A percentile compares a stretch with the other conserved stretches of the same genome.
These are phyloP conservation scores for Arachnomyces sp. DNA, from an alignment of 2,329 filamentous ascomycete species.

Conservation along the genomic window DNA sequence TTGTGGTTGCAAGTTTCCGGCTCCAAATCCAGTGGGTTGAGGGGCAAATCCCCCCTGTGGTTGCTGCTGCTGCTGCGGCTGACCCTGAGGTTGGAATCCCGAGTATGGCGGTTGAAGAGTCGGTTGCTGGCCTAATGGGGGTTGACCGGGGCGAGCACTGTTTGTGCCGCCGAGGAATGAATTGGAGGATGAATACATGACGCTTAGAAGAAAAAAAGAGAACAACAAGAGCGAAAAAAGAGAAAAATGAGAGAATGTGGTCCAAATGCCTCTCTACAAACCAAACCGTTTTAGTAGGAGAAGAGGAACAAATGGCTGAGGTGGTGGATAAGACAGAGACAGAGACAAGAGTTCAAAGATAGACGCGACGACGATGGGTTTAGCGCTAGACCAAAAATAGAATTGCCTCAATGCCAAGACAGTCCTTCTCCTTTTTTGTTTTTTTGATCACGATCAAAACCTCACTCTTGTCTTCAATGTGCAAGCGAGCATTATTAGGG, in stretches of 20 bases:
- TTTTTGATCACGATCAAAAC: no score
- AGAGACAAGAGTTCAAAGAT: no score
- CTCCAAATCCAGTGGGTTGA: slow-evolving; percentile 61
- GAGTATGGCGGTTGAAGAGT: slow-evolving; percentile 42
- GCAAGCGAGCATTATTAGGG: no score
- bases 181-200: slow-evolving; percentile 88
- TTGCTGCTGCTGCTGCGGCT: slow-evolving; percentile 48
- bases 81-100: slow-evolving; percentile 29
- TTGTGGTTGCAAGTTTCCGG: slow-evolving; percentile 39
- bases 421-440: no score
- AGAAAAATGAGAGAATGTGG: slow-evolving; percentile 17
- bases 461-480: no score
- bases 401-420: no score
- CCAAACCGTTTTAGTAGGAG: background rate
- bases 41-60: slow-evolving; percentile 51
- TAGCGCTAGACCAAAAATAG: no score
- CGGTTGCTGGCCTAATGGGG: slow-evolving; percentile 50
- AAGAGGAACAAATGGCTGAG: slow-evolving; percentile 3
- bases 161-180: slow-evolving; percentile 74
- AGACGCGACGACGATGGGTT: slow-evolving; percentile 1
- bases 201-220: slow-evolving; percentile 15
- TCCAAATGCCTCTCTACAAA: slow-evolving; percentile 12
- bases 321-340: no score
- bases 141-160: slow-evolving; percentile 59
- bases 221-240: slow-evolving; percentile 18